A percentile compares a stretch with the other conserved stretches of the same genome.
phyloP scores from a whole-genome alignment of 306 rosid genomes.

The Hippophae tibetana region DNA sequence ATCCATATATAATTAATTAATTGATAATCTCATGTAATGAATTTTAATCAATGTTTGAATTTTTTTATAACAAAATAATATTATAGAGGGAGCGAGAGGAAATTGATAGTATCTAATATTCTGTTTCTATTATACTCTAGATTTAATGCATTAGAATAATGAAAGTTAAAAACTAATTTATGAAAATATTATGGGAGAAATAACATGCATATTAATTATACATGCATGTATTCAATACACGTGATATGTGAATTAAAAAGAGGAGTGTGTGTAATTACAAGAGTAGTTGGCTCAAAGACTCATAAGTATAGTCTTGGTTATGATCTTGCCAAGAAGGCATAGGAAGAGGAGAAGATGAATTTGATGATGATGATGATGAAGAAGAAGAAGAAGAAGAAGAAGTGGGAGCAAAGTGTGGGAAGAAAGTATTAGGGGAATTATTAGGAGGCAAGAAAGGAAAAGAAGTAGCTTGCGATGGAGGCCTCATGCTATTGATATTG shows the following conservation, averaged over 20 bases:
- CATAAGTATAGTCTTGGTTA: slow-evolving; percentile 57
- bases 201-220: too few relatives aligned
- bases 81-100: too few relatives aligned
- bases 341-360: slow-evolving; percentile 33
- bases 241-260: not conserved
- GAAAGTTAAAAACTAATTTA: too few relatives aligned
- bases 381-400: slow-evolving; percentile 16
- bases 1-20: not conserved
- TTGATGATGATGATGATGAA: slow-evolving; percentile 33
- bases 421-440: slow-evolving; percentile 5
- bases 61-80: too few relatives aligned
- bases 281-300: slow-evolving; percentile 90
- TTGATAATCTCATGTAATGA: not conserved
- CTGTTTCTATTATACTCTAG: too few relatives aligned
- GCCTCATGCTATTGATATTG: slow-evolving; percentile 49
- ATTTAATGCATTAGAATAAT: too few relatives aligned
- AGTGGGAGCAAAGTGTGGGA: slow-evolving; percentile 20
- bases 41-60: too few relatives aligned
- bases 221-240: not conserved
- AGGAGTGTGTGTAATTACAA: slow-evolving; percentile 28
- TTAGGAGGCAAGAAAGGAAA: slow-evolving; percentile 47
- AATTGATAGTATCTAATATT: too few relatives aligned
- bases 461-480: slow-evolving; percentile 27
- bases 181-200: too few relatives aligned
- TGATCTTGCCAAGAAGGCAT: slow-evolving; percentile 50